phyloP scores from a whole-genome alignment of 495 filamentous ascomycete genomes.

The Parathielavia appendiculata region DNA sequence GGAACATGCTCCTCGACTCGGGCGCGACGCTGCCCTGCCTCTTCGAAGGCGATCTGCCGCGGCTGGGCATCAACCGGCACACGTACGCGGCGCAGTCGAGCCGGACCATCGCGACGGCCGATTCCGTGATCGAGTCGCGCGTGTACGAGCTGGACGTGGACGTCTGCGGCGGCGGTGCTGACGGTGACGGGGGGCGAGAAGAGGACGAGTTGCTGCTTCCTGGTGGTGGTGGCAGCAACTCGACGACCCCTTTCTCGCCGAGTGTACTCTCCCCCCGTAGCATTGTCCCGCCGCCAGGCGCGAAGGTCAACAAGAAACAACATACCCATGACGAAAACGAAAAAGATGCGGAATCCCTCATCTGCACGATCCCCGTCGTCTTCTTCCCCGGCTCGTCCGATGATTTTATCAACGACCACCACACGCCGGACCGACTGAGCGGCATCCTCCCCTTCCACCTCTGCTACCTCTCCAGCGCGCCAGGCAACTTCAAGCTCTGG shows the following conservation, averaged over 20 bases:
- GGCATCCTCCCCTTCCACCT: constrained; percentile 42
- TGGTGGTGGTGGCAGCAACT: background rate
- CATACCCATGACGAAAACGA: too few relatives aligned
- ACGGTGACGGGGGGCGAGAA: too few relatives aligned
- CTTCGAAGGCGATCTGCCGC: constrained; percentile 31
- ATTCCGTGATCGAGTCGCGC: constrained; percentile 9
- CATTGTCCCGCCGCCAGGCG: too few relatives aligned
- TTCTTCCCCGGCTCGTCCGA: constrained; percentile 23
- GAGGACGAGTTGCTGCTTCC: too few relatives aligned
- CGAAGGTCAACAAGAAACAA: background rate
- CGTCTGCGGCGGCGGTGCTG: constrained; percentile 24
- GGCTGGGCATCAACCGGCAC: constrained; percentile 30
- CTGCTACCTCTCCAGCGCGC: constrained; percentile 40
- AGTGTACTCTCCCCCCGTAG: too few relatives aligned
- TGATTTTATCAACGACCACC: background rate
- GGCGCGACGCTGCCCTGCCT: constrained; percentile 44
- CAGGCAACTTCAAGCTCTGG: constrained; percentile 35
- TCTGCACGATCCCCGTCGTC: constrained; percentile 30
- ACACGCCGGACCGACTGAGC: constrained; percentile 32
- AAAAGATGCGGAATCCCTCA: constrained; percentile 7
- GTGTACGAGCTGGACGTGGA: constrained; percentile 42
- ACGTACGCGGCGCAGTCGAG: constrained; percentile 39
- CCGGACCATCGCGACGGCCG: constrained; percentile 24
- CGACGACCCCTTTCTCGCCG: too few relatives aligned
- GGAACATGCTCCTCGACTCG: constrained; percentile 37